Evolutionary conservation across 2,329 filamentous ascomycete species (phyloP).

Genomic region (Alternaria rosae): DNA sequence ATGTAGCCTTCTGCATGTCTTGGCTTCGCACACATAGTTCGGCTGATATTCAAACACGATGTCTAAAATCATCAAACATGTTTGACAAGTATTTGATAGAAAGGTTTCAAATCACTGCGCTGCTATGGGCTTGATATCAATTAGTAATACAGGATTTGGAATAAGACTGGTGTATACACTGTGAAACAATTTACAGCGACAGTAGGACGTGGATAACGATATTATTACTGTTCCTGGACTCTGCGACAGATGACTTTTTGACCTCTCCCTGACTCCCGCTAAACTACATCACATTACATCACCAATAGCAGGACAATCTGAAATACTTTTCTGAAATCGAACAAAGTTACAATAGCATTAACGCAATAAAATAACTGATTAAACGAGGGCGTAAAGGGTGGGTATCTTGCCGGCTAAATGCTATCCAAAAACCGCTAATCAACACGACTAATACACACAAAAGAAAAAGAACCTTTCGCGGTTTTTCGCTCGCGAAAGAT

Average conservation of each 20-base stretch:
- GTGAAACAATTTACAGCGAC: not conserved
- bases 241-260: not conserved
- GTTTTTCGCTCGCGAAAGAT: not conserved
- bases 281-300: not conserved
- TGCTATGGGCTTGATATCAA: not conserved
- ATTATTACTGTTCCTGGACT: not conserved
- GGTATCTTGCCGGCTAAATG: slow-evolving; percentile 23
- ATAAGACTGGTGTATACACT: not conserved
- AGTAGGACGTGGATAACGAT: not conserved
- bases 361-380: slow-evolving; percentile 5
- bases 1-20: not conserved
- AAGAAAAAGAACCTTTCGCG: not conserved
- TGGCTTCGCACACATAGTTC: not conserved
- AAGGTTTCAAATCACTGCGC: not conserved
- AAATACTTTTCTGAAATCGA: not conserved
- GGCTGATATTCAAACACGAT: not conserved
- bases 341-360: not conserved
- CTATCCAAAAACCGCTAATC: slow-evolving; percentile 17
- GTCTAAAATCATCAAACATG: not conserved
- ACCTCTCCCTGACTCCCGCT: not conserved
- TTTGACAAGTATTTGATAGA: not conserved
- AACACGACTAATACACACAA: slow-evolving; percentile 13
- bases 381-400: slow-evolving; percentile 15
- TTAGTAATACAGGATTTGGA: not conserved
- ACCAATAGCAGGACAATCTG: not conserved